Base-by-base conservation (phyloP, 176 grass and related monocot species). In the Thalia dealbata region DNA sequence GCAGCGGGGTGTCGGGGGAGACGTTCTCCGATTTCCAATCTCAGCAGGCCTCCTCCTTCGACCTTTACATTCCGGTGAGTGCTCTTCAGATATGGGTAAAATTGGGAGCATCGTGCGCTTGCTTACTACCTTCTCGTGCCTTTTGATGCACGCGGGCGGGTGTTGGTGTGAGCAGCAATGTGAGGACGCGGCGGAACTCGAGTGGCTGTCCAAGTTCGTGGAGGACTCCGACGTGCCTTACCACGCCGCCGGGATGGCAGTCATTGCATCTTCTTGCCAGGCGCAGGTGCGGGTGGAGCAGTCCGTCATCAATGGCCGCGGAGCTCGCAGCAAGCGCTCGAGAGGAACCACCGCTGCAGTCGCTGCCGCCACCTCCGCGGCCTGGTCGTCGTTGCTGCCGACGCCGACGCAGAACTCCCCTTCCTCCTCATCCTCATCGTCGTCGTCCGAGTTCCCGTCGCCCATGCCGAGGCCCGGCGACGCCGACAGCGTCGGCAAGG, bases 131-230 rank as follows among this genome's bases (percentile, higher is more conserved):
- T n/a, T n/a, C n/a, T n/a, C n/a, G n/a, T n/a, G n/a, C n/a, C n/a
- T n/a, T n/a, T n/a, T n/a, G n/a, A n/a, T n/a, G n/a, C n/a, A n/a
- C n/a, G n/a, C n/a, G n/a, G n/a, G n/a, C n/a, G n/a, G n/a, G n/a
- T n/a, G n/a, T n/a, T 51, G 29, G 24, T 22, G 58, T 65, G 46
- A 46, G 21, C 52, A 84, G 43, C 81, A 99, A 88, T 91, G 81
- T 63, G 95, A 95, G 81, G 95, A 99, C 13, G 95, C 95, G 14
- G 90, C 95, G 10, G 95, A 99, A 79, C 90, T 99, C 58, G 95
- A 99, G 80, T 99, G 95, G 95, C 85, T 99, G 21, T 95, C 95
- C 6, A 99, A 93, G 80, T 99, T 99, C 54, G 95, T 99, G 16
- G 95, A 99, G 65, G 95, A 99, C 73, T 99, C 90, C 7, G 95